Evolutionary conservation across 2,329 filamentous ascomycete species (phyloP).

Genomic region (Microcyclosporella mali): DNA sequence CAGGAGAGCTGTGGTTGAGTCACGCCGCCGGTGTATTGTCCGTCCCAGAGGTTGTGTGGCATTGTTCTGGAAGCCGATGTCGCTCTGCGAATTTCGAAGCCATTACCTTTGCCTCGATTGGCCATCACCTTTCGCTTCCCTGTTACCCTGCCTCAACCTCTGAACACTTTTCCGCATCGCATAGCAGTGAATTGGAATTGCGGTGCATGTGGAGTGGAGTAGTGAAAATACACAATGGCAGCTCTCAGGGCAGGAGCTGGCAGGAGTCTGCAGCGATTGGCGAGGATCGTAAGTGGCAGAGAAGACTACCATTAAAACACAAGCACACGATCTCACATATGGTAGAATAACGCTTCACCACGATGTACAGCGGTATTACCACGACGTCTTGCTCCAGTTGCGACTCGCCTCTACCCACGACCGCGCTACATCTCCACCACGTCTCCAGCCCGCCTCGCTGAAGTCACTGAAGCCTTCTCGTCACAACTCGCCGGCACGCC

Average conservation of each 20-base stretch:
- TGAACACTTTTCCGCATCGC: background rate
- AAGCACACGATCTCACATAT: background rate
- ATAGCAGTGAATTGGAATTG: constrained; percentile 1
- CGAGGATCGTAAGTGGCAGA: constrained; percentile 15
- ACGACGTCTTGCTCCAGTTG: constrained; percentile 3
- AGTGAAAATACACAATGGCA: constrained; percentile 9
- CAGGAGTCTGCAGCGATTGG: constrained; percentile 16
- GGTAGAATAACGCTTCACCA: constrained; percentile 6
- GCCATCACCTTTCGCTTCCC: background rate
- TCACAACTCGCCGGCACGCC: constrained; percentile 58
- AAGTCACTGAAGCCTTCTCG: constrained; percentile 53
- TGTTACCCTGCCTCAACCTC: background rate
- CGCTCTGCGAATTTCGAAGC: background rate
- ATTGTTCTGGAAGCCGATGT: background rate
- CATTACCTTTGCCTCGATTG: background rate
- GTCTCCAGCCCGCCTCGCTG: constrained; percentile 21
- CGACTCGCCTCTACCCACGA: constrained; percentile 19
- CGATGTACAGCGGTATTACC: constrained; percentile 3
- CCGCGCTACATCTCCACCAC: constrained; percentile 25
- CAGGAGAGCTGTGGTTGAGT: too few species aligned
- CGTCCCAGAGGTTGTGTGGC: too few species aligned
- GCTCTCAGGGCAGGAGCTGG: constrained; percentile 16
- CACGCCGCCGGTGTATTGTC: too few species aligned
- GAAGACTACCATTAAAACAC: background rate
- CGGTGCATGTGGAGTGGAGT: background rate